Evolutionary conservation across 2,329 filamentous ascomycete species (phyloP).

Genomic region (Exophiala dermatitidis): DNA sequence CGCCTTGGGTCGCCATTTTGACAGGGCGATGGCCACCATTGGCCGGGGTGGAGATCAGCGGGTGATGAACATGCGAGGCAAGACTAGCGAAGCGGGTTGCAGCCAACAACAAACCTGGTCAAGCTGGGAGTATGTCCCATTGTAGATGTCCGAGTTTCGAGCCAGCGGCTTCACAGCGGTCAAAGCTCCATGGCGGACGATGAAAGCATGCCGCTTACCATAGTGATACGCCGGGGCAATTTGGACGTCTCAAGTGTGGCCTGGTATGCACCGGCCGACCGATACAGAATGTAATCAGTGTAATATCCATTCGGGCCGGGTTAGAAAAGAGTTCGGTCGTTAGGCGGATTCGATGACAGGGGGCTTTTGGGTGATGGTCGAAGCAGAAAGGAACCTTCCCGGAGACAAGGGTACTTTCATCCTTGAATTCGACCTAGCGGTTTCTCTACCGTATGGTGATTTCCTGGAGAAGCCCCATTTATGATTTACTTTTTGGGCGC

Average conservation of each 20-base stretch:
- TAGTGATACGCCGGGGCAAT: too few relatives aligned
- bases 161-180: too few relatives aligned
- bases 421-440: not conserved
- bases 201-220: too few relatives aligned
- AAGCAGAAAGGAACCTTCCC: not conserved
- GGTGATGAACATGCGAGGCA: conserved; percentile 16
- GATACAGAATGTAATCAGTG: not conserved
- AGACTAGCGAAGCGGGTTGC: conserved; percentile 11
- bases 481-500: not conserved
- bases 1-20: conserved; percentile 14
- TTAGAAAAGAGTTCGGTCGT: conserved; percentile 2
- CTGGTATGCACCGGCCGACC: not conserved
- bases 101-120: conserved; percentile 2
- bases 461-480: conserved; percentile 8
- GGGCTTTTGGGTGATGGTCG: not conserved
- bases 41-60: conserved; percentile 7
- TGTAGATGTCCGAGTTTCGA: too few relatives aligned
- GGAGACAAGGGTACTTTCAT: not conserved
- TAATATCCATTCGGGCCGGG: not conserved
- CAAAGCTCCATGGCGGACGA: too few relatives aligned
- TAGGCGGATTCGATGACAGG: not conserved
- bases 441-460: not conserved
- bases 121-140: not conserved
- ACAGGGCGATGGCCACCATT: conserved; percentile 9
- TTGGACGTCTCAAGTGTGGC: not conserved